Conservation (phyloP, 768 basidiomycete genomes). For the Lactarius psammicola region DNA sequence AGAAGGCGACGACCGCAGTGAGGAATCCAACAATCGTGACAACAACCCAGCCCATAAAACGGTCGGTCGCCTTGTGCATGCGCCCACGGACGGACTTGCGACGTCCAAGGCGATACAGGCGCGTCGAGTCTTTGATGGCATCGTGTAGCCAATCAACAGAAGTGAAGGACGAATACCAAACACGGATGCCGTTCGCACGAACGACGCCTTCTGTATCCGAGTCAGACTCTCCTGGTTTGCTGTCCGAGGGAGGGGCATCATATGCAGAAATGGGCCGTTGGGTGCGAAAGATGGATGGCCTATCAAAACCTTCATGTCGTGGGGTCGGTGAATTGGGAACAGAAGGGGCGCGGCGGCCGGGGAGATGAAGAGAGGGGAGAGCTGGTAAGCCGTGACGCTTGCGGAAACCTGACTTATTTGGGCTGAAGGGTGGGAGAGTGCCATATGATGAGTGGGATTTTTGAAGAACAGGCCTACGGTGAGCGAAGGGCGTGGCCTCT, state of each 20-base stretch:
- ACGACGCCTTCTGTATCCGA: slow-evolving; percentile 48
- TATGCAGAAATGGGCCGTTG: slow-evolving; percentile 74
- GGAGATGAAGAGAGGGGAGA: slow-evolving; percentile 38
- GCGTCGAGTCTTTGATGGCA: slow-evolving; percentile 88
- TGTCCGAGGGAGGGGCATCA: slow-evolving; percentile 48
- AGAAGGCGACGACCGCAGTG: slow-evolving; percentile 81
- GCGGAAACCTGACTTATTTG: slow-evolving; percentile 32
- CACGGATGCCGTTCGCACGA: slow-evolving; percentile 82
- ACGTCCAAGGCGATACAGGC: slow-evolving; percentile 68
- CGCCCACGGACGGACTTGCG: slow-evolving; percentile 69
- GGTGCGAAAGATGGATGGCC: slow-evolving; percentile 41
- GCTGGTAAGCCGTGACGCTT: slow-evolving; percentile 40
- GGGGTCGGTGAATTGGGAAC: slow-evolving; percentile 40
- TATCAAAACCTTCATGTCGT: slow-evolving; percentile 31
- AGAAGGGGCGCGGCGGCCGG: slow-evolving; percentile 27
- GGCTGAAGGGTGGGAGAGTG: slow-evolving; percentile 38
- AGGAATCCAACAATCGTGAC: slow-evolving; percentile 86
- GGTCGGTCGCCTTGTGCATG: slow-evolving; percentile 63
- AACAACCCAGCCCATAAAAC: slow-evolving; percentile 83
- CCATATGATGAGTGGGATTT: slow-evolving; percentile 50
- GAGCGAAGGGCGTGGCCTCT: slow-evolving; percentile 40
- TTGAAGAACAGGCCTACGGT: slow-evolving; percentile 31
- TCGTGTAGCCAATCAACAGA: slow-evolving; percentile 98
- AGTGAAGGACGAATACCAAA: slow-evolving; percentile 90
- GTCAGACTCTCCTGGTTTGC: slow-evolving; percentile 36